Base-by-base conservation (phyloP, 345 rosid species). In the Alliaria petiolata region DNA sequence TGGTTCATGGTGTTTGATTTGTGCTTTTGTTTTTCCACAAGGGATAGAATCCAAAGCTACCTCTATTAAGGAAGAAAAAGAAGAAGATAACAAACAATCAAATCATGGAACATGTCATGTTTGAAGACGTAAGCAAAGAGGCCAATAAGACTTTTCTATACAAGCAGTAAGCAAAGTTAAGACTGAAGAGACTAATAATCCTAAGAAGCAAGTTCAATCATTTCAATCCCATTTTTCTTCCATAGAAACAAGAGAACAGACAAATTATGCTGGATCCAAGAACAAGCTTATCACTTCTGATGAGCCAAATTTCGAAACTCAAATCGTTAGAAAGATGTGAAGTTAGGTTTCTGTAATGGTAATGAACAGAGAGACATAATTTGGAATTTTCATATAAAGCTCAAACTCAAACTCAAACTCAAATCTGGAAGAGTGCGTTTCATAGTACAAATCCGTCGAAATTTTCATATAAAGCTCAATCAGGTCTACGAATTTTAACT, bases 1-100 rank as follows among this genome's bases (percentile, higher is more conserved):
- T 61, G 1, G 42, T 62, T 69, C 79, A 76, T 69, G 60, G 66
- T 39, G 28, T 58, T 8, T 22, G 25, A 22, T 51, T 53, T 16
- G 9, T 16, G 49, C 10, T 28, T 10, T 2, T 35, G 20, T 53
- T 22, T 33, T 61, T 42, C 35, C 49, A 44, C 57, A 60, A 75
- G 10, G 12, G 9, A 52, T 6, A 61, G 14, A 61, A 28, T 17
- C 39, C 22, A 75, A 69, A 36, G 20, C 34, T 4, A 46, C 43
- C 52, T 69, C 52, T 69, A 38, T 52, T 12, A 19, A 40, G 15
- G 1, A 22, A 22, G 25, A 22, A 22, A 22, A 33, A 28, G 20
- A 65, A 25, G 35, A 62, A 62, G 45, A 62, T 10, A 43, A 45
- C 47, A 43, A 57, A 5, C n/a, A 73, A 28, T 36, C 38, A 53